Conservation (phyloP, 768 basidiomycete species). For the Trametes villosa region DNA sequence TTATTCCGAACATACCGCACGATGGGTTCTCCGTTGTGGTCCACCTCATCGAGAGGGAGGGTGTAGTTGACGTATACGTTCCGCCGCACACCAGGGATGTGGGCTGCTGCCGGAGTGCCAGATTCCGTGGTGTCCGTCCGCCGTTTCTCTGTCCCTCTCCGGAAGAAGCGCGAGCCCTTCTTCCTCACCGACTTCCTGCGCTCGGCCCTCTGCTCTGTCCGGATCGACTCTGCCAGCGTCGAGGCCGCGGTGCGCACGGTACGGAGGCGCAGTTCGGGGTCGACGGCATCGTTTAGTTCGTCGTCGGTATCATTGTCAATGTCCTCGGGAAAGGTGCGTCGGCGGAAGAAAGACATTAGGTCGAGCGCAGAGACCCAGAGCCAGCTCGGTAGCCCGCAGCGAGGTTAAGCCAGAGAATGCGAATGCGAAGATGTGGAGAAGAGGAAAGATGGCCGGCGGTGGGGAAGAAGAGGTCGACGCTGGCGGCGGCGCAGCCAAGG, state of each 20-base stretch:
- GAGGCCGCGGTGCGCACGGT: slow-evolving; percentile 94
- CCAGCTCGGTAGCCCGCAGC: slow-evolving; percentile 20
- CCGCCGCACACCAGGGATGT: slow-evolving; percentile 57
- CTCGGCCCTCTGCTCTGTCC: slow-evolving; percentile 72
- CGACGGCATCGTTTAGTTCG: slow-evolving; percentile 69
- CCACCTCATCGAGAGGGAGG: slow-evolving; percentile 65
- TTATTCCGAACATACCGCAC: slow-evolving; percentile 89
- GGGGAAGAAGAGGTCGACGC: slow-evolving; percentile 15
- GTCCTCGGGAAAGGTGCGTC: slow-evolving; percentile 38
- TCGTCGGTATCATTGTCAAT: slow-evolving; percentile 55
- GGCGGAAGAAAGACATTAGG: slow-evolving; percentile 44
- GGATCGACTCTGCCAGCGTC: slow-evolving; percentile 85
- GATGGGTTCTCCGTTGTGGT: slow-evolving; percentile 74
- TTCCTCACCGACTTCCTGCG: slow-evolving; percentile 51
- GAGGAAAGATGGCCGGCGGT: slow-evolving; percentile 18
- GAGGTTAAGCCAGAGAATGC: not conserved
- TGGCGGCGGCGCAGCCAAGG: slow-evolving; percentile 21
- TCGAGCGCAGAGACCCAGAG: slow-evolving; percentile 17
- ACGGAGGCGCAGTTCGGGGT: slow-evolving; percentile 84
- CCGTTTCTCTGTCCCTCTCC: slow-evolving; percentile 52
- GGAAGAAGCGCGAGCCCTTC: slow-evolving; percentile 63
- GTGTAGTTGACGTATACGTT: slow-evolving; percentile 84
- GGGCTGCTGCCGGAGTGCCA: slow-evolving; percentile 36
- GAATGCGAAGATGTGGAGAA: slow-evolving; percentile 12
- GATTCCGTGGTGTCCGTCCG: slow-evolving; percentile 40